These are phyloP conservation scores for Trichoderma polysporum DNA, from an alignment of 2,329 filamentous ascomycete genomes.

Conservation along the genomic window DNA sequence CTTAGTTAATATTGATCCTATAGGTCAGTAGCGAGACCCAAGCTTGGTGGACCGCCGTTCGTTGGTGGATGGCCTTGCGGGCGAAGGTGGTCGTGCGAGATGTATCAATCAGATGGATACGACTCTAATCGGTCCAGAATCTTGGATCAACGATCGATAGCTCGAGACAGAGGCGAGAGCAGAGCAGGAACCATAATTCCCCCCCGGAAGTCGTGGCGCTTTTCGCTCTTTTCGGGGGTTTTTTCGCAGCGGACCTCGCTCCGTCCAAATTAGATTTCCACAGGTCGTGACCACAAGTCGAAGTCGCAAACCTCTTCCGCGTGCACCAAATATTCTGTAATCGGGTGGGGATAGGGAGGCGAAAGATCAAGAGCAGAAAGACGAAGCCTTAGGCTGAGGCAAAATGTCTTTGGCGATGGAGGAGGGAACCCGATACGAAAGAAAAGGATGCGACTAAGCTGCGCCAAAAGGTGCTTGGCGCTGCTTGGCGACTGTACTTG, in stretches of 20 bases:
- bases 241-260: background rate
- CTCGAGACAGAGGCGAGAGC: background rate
- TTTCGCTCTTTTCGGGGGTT: background rate
- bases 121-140: background rate
- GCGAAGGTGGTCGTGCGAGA: slow-evolving; percentile 5
- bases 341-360: background rate
- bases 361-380: background rate
- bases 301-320: background rate
- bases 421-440: background rate
- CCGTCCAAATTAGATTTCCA: background rate
- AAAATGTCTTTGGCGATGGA: background rate
- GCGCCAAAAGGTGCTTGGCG: background rate
- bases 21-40: slow-evolving; percentile 1
- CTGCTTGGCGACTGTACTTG: background rate
- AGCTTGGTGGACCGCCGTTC: slow-evolving; percentile 9
- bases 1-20: slow-evolving; percentile 10
- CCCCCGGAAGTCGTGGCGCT: background rate
- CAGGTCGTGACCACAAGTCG: background rate
- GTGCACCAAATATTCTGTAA: background rate
- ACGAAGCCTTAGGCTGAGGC: background rate
- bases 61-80: slow-evolving; percentile 11
- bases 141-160: slow-evolving; percentile 1
- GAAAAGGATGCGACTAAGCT: background rate
- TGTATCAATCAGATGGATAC: slow-evolving; percentile 10
- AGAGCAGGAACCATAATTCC: background rate